Percentiles rank a stretch among this genome's conserved stretches.
phyloP scores from a whole-genome alignment of 129 eudicot genomes.

The Tagetes erecta region DNA sequence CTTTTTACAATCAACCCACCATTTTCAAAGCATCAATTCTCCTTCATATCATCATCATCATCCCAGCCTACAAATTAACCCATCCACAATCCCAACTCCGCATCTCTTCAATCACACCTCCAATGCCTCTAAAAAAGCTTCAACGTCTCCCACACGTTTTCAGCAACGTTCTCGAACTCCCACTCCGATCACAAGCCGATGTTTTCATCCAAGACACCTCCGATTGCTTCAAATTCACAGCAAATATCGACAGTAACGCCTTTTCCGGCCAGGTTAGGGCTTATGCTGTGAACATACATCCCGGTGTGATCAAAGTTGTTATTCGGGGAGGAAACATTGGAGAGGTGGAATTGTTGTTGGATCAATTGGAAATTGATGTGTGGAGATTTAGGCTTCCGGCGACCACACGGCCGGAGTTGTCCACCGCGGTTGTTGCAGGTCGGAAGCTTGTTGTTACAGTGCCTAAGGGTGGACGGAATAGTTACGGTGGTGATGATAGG shows the following conservation, averaged over 20 bases:
- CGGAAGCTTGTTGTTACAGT: conserved; percentile 63
- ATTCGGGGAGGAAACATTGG: conserved; percentile 33
- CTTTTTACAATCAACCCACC: conserved; percentile 26
- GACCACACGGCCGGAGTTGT: conserved; percentile 47
- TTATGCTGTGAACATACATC: conserved; percentile 60
- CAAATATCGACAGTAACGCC: conserved; percentile 24
- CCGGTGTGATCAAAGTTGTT: conserved; percentile 60
- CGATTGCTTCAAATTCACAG: conserved; percentile 43
- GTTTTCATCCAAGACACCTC: conserved; percentile 53
- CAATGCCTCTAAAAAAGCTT: conserved; percentile 50
- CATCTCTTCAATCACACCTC: conserved; percentile 12
- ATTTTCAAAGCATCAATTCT: conserved; percentile 28
- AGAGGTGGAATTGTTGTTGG: conserved; percentile 42
- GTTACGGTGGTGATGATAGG: conserved; percentile 17
- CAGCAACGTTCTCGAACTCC: conserved; percentile 66
- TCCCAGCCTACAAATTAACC: conserved; percentile 27
- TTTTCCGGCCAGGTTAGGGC: conserved; percentile 38
- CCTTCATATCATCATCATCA: conserved; percentile 16
- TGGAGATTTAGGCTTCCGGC: conserved; percentile 69
- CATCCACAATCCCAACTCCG: conserved; percentile 19
- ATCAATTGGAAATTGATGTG: conserved; percentile 47
- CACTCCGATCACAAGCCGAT: conserved; percentile 67
- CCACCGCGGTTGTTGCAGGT: conserved; percentile 44
- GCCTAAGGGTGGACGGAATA: conserved; percentile 37
- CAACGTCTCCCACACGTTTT: conserved; percentile 73